Evolutionary conservation across 208 protist species (phyloP), one percentile per base, ranked within the genome.

Genomic region (Leishmania mexicana): DNA sequence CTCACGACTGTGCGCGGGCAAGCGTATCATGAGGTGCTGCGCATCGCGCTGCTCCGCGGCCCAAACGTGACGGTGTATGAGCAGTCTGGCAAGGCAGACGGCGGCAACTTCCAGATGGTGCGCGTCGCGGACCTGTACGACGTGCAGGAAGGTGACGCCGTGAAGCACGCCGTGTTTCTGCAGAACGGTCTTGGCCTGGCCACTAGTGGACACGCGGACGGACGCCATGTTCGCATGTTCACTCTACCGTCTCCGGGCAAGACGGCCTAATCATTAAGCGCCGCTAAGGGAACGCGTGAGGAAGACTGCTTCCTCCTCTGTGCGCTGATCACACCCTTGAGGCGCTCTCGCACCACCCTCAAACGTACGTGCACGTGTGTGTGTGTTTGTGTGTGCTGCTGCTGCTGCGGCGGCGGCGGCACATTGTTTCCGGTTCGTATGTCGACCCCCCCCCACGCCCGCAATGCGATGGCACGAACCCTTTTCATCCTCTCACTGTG

Each of bases 21-120:
- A 81, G 80, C 89, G 17, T 90, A 95, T 71, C 89, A 94, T 64
- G 93, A 96, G 85, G 86, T 83, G 60, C 81, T 96, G 72, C 67
- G 75, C 49, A 67, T 96, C 11, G 90, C 81, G 6, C 87, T 96
- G 51, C 75, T 84, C 1, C 88, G 89, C 8, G 87, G 87, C 24
- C 78, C 81, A 5, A 78, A 86, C 40, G 81, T 94, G 40, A 90
- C 83, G 38, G 90, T 96, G 67, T 89, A 90, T 78, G 81, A 84
- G 47, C 89, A 95, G 81, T 75, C 67, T 13, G 80, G 76, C n/a
- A 86, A 86, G 83, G 83, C 78, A 1, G 81, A 83, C 2, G 64
- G 81, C 10, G 81, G 83, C 35, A 68, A 64, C 53, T 92, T 93
- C 45, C 83, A 88, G 79, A 74, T 94, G 79, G 53, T 85, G 58